These are phyloP conservation scores for Trichopus zeylanicus DNA, from an alignment of 116 monocot species.

Conservation along the genomic window DNA sequence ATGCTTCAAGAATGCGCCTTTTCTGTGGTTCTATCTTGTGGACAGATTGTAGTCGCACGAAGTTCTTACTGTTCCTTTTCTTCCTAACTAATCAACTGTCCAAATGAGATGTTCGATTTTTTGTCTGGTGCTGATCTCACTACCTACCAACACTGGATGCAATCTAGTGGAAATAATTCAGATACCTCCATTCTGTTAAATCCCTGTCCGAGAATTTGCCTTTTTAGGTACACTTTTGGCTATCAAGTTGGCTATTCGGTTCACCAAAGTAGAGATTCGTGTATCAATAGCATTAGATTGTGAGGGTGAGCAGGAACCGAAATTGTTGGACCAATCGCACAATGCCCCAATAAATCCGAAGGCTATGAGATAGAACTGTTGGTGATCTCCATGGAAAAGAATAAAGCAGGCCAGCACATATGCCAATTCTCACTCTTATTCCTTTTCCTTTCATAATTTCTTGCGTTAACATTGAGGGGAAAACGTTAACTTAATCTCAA, in stretches of 20 bases:
- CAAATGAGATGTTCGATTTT: too few relatives aligned
- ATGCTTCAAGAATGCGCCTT: too few relatives aligned
- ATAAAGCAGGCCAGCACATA: background rate
- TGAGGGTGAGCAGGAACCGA: background rate
- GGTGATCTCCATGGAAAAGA: background rate
- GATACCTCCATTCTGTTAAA: background rate
- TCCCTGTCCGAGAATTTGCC: background rate
- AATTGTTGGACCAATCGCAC: slow-evolving; percentile 1
- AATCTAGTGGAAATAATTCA: background rate
- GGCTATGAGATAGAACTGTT: background rate
- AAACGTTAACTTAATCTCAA: too few relatives aligned
- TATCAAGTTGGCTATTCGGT: background rate
- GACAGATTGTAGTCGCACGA: too few relatives aligned
- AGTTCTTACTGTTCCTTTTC: too few relatives aligned
- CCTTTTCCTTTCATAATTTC: slow-evolving; percentile 1
- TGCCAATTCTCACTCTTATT: background rate
- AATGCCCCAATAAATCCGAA: background rate
- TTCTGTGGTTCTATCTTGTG: too few relatives aligned
- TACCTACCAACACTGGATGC: background rate
- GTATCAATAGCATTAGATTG: background rate
- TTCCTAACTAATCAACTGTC: too few relatives aligned
- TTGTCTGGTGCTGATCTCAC: too few relatives aligned
- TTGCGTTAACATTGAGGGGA: background rate
- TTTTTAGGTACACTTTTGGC: background rate
- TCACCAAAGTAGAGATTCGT: background rate